Evolutionary conservation across 2,329 filamentous ascomycete genomes (phyloP), one percentile per base, ranked within the genome.

Genomic region (Alternaria arborescens): DNA sequence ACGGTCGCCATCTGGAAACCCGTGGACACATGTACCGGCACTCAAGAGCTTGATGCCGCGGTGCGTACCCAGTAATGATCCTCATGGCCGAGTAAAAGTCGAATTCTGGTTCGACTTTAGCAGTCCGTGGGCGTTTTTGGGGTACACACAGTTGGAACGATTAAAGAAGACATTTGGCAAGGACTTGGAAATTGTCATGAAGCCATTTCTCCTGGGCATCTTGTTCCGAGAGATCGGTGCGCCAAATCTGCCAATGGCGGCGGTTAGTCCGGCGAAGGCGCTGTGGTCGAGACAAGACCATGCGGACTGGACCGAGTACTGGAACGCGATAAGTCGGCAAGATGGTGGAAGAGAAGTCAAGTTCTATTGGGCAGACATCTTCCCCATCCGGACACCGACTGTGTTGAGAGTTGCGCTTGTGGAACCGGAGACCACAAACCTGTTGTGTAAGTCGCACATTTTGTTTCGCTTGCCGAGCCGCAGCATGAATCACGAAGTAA

Each of bases 21-120:
- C 3, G 4, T 71, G 70, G 71, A 52, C 54, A 7, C 8, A 22
- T 0, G 66, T 74, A 0, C 11, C 48, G 0, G 50, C 50, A 20
- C 55, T 77, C 18, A 67, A 62, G 8, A 66, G 52, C 20, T 40
- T 77, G 3, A 62, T 77, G 56, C 74, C 74, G 3, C 66, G 72
- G 3, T 71, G 67, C 42, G 51, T 68, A 1, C 38, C 62, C 4
- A 36, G 50, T 20, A 67, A 64, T 24, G 53, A 43, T 20, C 26
- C 65, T 6, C 55, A 24, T 24, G 24, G 32, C 11, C n/a, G 8
- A 6, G 61, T 68, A 1, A 70, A 59, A 34, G 10, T 78, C 1
- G 71, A 77, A 30, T 77, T 77, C 32, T 77, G 74, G 75, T 77
- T 68, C 51, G 75, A 77, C 22, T 78, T 77, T 52, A 74, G 71